Base-by-base conservation (phyloP, 2,329 filamentous ascomycete species). In the Sclerotinia subarctica region DNA sequence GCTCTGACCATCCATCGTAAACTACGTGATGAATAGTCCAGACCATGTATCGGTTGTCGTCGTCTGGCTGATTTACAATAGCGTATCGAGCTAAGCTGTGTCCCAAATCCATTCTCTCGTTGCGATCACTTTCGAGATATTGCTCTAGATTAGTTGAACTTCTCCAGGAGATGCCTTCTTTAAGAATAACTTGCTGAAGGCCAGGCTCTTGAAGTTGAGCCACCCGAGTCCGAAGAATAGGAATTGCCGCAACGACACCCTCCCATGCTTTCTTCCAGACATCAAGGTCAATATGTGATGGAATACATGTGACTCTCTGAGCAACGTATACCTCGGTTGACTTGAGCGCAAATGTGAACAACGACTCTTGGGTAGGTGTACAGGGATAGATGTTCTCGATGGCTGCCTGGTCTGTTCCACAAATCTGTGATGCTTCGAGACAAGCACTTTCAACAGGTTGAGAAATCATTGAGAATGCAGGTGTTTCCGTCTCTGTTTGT, bases 1-100 rank as follows among this genome's bases (percentile, higher is more conserved):
- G 73, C 67, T 76, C 72, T 0, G 81, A 82, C 84, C 84, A 86
- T 32, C 85, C 85, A 64, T 87, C 85, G 69, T 87, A 87, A 0
- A 86, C 74, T 5, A 81, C 82, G 70, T 87, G 85, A 70, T 87
- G 85, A 77, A 85, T 82, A 1, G 83, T 84, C 70, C 84, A 76
- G n/a, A 86, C 81, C 69, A 86, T 84, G 71, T 80, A 77, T 38
- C 54, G 78, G 52, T 72, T 70, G 21, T 77, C 70, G 35, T 66
- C 67, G 5, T 54, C 64, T 57, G 56, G 49, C 32, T 70, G 52
- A 24, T 63, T 60, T 35, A 76, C 32, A 60, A 73, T 70, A 15
- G 72, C 71, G 68, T 71, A 75, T 59, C 72, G 69, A 60, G 67
- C 69, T 32, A 76, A 66, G 32, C 58, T 69, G 42, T 71, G 53